Evolutionary conservation across 805 yeast genomes (phyloP).

Genomic region (Peterozyma toletana): DNA sequence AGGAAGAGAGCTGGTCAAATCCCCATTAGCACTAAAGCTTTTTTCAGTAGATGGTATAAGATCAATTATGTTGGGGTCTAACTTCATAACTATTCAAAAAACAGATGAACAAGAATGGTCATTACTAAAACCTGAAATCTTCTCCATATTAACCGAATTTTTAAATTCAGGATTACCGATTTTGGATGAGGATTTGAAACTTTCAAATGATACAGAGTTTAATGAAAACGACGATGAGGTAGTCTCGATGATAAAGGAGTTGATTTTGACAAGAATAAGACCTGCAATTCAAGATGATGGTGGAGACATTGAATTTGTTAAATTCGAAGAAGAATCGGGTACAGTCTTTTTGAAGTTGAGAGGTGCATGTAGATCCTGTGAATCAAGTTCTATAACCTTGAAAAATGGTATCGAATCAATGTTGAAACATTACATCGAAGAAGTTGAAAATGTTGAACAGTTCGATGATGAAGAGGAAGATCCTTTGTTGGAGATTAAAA

Average conservation of each 20-base stretch:
- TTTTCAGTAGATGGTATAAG: constrained; percentile 71
- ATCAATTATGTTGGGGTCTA: constrained; percentile 73
- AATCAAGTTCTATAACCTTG: constrained; percentile 83
- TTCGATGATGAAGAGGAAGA: constrained; percentile 63
- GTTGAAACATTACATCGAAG: constrained; percentile 96
- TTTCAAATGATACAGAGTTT: constrained; percentile 20
- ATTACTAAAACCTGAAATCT: constrained; percentile 59
- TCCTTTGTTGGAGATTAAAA: constrained; percentile 10
- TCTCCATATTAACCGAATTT: constrained; percentile 48
- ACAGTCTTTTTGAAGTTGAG: constrained; percentile 81
- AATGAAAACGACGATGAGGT: constrained; percentile 72
- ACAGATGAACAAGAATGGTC: constrained; percentile 46
- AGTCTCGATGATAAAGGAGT: constrained; percentile 82
- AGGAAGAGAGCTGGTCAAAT: constrained; percentile 68
- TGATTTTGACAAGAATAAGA: constrained; percentile 88
- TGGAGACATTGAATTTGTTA: constrained; percentile 88
- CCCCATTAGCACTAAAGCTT: constrained; percentile 72
- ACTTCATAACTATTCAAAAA: constrained; percentile 80
- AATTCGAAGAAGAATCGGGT: constrained; percentile 80
- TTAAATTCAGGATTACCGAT: constrained; percentile 52
- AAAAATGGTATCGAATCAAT: constrained; percentile 96
- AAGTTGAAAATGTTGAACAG: constrained; percentile 83
- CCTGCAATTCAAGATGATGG: constrained; percentile 99
- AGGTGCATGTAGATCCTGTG: constrained; percentile 96
- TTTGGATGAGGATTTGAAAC: constrained; percentile 30